A percentile compares a stretch with the other conserved stretches of the same genome.
Evolutionary conservation across 345 rosid species (phyloP).

Genomic region (Pseudoturritis turrita): DNA sequence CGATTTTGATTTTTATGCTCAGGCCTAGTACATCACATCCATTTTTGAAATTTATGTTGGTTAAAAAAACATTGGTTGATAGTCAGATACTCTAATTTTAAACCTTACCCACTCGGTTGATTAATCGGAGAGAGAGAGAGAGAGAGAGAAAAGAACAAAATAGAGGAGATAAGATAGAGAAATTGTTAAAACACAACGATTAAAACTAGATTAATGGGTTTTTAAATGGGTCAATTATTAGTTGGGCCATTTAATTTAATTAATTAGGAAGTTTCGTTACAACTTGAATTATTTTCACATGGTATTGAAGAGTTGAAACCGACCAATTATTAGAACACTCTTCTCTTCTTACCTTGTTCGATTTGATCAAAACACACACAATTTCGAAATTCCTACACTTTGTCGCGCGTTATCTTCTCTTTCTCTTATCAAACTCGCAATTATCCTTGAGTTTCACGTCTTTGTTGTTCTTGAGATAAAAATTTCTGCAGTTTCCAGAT

Average conservation of each 20-base stretch:
- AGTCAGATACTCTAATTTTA: too few species aligned
- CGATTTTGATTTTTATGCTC: too few species aligned
- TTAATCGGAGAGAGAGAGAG: too few species aligned
- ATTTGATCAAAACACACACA: background rate
- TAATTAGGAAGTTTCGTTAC: conserved; percentile 2
- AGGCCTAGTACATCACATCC: too few species aligned
- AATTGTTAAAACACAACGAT: too few species aligned
- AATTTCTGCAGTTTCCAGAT: background rate
- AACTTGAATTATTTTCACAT: conserved; percentile 18
- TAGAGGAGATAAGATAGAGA: too few species aligned
- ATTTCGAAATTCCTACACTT: background rate
- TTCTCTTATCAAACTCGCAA: background rate
- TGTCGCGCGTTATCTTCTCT: conserved; percentile 11
- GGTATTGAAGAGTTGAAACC: conserved; percentile 12
- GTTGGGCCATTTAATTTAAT: background rate
- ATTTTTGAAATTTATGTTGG: too few species aligned
- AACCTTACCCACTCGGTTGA: too few species aligned
- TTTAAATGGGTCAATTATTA: background rate
- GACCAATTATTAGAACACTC: conserved; percentile 24
- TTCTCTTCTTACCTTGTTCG: conserved; percentile 4
- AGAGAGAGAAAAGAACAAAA: too few species aligned
- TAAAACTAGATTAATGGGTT: background rate
- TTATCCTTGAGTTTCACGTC: conserved; percentile 9
- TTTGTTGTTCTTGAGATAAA: background rate
- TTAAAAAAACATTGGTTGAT: too few species aligned